Evolutionary conservation across 2,329 filamentous ascomycete species (phyloP).

Genomic region (Pestalotiopsis sp.): DNA sequence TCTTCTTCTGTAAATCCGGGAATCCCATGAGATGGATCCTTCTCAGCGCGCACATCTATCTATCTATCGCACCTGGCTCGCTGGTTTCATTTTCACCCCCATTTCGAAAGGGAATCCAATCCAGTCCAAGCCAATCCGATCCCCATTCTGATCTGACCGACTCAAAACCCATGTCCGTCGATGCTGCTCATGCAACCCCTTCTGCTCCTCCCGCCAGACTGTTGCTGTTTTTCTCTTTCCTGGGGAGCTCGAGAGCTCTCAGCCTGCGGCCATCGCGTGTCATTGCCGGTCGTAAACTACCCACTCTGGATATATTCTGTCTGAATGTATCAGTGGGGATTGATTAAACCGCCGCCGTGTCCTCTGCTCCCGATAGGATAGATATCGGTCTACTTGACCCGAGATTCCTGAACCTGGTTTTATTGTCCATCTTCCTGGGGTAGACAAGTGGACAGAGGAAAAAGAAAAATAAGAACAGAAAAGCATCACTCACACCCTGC

Average conservation of each 20-base stretch:
- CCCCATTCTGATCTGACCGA: not conserved
- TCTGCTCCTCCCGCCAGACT: not conserved
- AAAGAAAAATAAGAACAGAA: no score
- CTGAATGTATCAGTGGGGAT: not conserved
- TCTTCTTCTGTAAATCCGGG: not conserved
- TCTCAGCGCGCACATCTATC: not conserved
- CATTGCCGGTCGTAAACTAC: not conserved
- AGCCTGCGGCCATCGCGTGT: not conserved
- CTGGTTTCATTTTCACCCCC: not conserved
- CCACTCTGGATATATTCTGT: not conserved
- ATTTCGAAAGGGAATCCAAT: not conserved
- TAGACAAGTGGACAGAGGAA: no score
- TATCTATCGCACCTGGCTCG: not conserved
- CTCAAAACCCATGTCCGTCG: not conserved
- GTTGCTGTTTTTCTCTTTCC: not conserved
- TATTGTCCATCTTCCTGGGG: no score
- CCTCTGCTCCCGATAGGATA: no score
- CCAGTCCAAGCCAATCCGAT: not conserved
- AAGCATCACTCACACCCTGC: no score
- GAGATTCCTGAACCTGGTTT: no score
- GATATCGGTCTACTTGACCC: no score
- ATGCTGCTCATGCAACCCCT: not conserved
- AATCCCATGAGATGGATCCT: not conserved
- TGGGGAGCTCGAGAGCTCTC: not conserved
- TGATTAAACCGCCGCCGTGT: no score